Evolutionary conservation across 768 basidiomycete genomes (phyloP), one percentile per base, ranked within the genome.

Genomic region (Pilatotrama ljubarskyi): DNA sequence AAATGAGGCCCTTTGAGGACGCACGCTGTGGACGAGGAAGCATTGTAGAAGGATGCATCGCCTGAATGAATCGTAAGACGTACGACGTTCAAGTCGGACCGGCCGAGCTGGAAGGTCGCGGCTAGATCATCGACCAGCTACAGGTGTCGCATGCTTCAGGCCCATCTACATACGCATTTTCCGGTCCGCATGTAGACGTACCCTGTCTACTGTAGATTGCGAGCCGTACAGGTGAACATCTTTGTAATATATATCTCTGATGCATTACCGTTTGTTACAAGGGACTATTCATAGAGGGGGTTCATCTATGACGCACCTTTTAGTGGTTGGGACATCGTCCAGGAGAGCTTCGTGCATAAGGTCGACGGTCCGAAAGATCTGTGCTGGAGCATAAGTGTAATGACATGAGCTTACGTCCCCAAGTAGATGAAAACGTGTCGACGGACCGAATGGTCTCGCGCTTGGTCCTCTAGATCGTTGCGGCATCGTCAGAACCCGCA

Each of bases 81-180:
- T 63, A 93, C 95, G 35, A 98, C 85, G 67, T 90, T 87, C 54
- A 98, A 77, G 66, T 92, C 90, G 7, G 84, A 82, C 43, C 96
- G 80, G 51, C 86, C 78, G 8, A 94, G 70, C 9, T 80, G 76
- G 36, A 95, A 83, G 0, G 93, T 93, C 0, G 93, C 93, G 1
- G 94, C 91, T 14, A 98, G 74, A 66, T 96, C 91, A 66, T 97
- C 95, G 25, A 96, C 84, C 8, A 97, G 78, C 94, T 96, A 5
- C 24, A 40, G 17, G n/a, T 77, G 50, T 14, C 2, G 10, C 18
- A 38, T 1, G 22, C 2, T 18, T 37, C 3, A 51, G 15, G 5
- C 14, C 15, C 15, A n/a, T 26, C 11, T 10, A 5, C 24, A 14
- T 22, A 10, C 13, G 3, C 22, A 20, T 8, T 4, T 14, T 35